These are phyloP conservation scores for Metarhizium anisopliae DNA, from an alignment of 2,329 filamentous ascomycete genomes.

Conservation along the genomic window DNA sequence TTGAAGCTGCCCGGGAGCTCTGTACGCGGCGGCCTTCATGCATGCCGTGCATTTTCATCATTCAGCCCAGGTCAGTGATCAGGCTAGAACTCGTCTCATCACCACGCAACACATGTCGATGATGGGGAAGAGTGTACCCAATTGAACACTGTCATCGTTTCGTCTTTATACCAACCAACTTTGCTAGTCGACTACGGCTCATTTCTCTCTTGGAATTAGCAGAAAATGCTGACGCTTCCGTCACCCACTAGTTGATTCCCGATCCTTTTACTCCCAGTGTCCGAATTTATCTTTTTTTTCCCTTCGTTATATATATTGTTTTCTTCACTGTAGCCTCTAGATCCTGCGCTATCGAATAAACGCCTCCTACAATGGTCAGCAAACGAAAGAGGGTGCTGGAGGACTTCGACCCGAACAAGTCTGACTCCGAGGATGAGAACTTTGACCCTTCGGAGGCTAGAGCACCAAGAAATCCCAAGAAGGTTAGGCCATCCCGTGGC, in stretches of 20 bases:
- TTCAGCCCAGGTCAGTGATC: not conserved
- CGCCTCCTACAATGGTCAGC: conserved; percentile 19
- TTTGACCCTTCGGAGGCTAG: conserved; percentile 47
- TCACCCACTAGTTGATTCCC: not conserved
- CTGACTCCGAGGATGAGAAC: conserved; percentile 57
- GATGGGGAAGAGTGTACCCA: not conserved
- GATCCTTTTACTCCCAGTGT: not conserved
- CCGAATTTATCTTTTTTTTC: not conserved
- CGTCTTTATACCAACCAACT: not conserved
- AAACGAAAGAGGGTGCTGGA: conserved; percentile 52
- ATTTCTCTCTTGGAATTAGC: not conserved
- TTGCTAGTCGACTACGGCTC: not conserved
- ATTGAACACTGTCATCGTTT: not conserved
- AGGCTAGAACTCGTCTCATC: not conserved
- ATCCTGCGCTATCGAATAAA: conserved; percentile 7
- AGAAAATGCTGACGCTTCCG: not conserved
- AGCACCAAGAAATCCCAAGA: conserved; percentile 33
- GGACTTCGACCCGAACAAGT: conserved; percentile 57
- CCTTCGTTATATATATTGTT: not conserved
- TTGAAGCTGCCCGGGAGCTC: not conserved
- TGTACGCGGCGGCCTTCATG: conserved; percentile 1
- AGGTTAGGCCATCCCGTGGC: conserved; percentile 29
- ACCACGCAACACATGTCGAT: not conserved
- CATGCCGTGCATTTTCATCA: conserved; percentile 1
- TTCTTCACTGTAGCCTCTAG: not conserved